Percentiles rank a stretch among this genome's conserved stretches.
phyloP scores from a whole-genome alignment of 1,284 basidiomycete species.

The Fomitiporia mediterranea region DNA sequence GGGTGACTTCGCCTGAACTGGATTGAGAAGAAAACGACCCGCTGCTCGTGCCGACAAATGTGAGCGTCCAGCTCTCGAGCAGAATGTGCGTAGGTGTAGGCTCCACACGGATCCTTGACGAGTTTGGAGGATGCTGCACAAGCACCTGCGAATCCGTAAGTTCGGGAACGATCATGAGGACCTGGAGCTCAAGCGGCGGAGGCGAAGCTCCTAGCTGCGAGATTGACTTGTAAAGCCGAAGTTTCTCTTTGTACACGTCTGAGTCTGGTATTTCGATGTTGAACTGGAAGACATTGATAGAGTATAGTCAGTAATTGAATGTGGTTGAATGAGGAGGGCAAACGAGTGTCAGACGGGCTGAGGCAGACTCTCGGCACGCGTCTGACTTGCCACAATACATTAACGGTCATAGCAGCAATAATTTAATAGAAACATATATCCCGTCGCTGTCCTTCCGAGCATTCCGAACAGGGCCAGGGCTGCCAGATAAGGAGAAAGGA shows the following conservation, averaged over 20 bases:
- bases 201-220: constrained; percentile 39
- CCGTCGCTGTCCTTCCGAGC: background rate
- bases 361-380: too few species aligned
- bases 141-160: constrained; percentile 63
- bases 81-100: constrained; percentile 63
- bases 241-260: constrained; percentile 59
- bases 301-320: background rate
- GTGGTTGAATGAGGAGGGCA: background rate
- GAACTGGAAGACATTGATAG: constrained; percentile 44
- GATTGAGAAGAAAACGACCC: background rate
- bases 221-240: constrained; percentile 56
- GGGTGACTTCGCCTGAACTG: constrained; percentile 43
- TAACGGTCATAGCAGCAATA: too few species aligned
- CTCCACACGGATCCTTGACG: constrained; percentile 57
- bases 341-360: background rate
- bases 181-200: constrained; percentile 59
- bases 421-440: too few species aligned
- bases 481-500: background rate
- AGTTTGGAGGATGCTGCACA: constrained; percentile 54
- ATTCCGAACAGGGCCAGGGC: background rate
- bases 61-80: constrained; percentile 67
- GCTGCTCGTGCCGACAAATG: constrained; percentile 37
- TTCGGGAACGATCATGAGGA: constrained; percentile 65
- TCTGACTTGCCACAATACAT: too few species aligned
- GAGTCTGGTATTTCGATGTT: constrained; percentile 72